Percentiles rank a stretch among this genome's conserved stretches.
phyloP scores from a whole-genome alignment of 768 basidiomycete species.

The Xanthoconium stramineum region DNA sequence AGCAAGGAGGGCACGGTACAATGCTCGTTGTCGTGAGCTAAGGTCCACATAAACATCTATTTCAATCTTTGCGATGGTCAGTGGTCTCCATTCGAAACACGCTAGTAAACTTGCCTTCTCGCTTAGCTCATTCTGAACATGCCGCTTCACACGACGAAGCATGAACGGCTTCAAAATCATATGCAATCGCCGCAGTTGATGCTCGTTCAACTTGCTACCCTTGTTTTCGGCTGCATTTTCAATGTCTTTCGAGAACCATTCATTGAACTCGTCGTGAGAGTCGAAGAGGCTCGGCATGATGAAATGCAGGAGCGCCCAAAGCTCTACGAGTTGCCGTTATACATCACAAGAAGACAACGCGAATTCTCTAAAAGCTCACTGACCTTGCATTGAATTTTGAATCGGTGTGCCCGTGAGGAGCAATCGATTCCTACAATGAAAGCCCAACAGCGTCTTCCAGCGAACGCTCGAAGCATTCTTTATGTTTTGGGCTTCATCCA shows the following conservation, averaged over 20 bases:
- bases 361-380: constrained; percentile 35
- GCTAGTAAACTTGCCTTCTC: constrained; percentile 69
- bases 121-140: constrained; percentile 99
- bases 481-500: constrained; percentile 99
- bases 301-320: constrained; percentile 98
- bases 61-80: constrained; percentile 83
- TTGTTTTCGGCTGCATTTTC: constrained; percentile 93
- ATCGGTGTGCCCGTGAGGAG: constrained; percentile 97
- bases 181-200: constrained; percentile 90
- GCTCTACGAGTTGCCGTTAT: constrained; percentile 48
- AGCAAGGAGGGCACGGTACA: constrained; percentile 87
- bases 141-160: constrained; percentile 93
- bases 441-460: constrained; percentile 95
- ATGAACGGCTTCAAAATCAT: constrained; percentile 99
- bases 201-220: constrained; percentile 87
- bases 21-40: constrained; percentile 84
- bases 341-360: constrained; percentile 2
- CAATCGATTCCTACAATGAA: constrained; percentile 93
- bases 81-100: constrained; percentile 68
- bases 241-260: constrained; percentile 99
- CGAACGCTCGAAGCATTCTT: constrained; percentile 95
- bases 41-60: constrained; percentile 93
- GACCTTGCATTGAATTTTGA: constrained; percentile 99
- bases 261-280: constrained; percentile 98
- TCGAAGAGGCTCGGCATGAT: constrained; percentile 99